phyloP scores from a whole-genome alignment of 805 yeast species.

The Wickerhamiella sorbophila region DNA sequence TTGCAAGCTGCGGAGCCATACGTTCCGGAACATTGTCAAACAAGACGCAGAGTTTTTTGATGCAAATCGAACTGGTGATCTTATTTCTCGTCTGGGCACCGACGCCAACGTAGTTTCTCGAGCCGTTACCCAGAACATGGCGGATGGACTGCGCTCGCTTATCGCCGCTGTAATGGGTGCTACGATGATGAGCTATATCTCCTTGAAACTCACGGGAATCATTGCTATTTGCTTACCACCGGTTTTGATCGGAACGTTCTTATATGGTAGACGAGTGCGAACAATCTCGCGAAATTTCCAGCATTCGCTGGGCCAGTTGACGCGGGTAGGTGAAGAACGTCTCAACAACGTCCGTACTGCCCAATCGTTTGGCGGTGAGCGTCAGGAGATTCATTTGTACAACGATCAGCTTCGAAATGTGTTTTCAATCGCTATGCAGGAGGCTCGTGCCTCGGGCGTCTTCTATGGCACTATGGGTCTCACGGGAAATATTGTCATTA shows the following conservation, averaged over 20 bases:
- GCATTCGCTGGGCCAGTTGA: constrained; percentile 68
- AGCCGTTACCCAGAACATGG: constrained; percentile 73
- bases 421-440: constrained; percentile 57
- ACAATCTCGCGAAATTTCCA: constrained; percentile 62
- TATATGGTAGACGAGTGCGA: constrained; percentile 72
- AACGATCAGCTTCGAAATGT: constrained; percentile 53
- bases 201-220: constrained; percentile 66
- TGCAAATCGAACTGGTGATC: constrained; percentile 78
- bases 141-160: constrained; percentile 80
- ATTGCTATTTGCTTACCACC: constrained; percentile 79
- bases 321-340: constrained; percentile 87
- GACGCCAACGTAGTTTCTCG: constrained; percentile 82
- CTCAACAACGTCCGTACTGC: constrained; percentile 73
- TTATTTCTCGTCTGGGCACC: constrained; percentile 73
- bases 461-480: constrained; percentile 71
- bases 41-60: constrained; percentile 89
- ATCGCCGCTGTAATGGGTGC: constrained; percentile 77
- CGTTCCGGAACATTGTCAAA: constrained; percentile 59
- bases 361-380: constrained; percentile 81
- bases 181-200: constrained; percentile 81
- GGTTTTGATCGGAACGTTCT: constrained; percentile 57
- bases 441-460: constrained; percentile 63
- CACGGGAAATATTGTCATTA: constrained; percentile 64
- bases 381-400: constrained; percentile 59
- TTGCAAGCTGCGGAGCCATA: constrained; percentile 64